These are phyloP conservation scores for Clarireedia monteithiana DNA, from an alignment of 2,329 filamentous ascomycete species.

Conservation along the genomic window DNA sequence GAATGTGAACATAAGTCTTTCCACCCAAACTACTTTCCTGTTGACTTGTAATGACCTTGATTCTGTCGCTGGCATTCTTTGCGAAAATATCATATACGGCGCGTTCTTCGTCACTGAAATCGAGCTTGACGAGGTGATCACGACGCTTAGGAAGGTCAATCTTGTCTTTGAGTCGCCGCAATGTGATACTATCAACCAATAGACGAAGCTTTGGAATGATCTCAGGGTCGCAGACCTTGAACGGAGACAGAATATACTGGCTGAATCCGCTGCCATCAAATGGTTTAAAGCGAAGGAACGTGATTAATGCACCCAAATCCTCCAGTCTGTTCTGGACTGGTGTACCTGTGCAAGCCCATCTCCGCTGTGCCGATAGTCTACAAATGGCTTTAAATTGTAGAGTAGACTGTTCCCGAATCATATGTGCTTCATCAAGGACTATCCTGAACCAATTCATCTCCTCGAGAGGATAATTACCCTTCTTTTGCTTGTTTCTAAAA, in stretches of 20 bases:
- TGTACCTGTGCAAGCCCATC: slow-evolving; percentile 97
- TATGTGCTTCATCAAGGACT: slow-evolving; percentile 89
- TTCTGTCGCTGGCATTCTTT: slow-evolving; percentile 69
- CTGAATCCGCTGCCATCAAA: slow-evolving; percentile 77
- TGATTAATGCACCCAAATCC: slow-evolving; percentile 79
- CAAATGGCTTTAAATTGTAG: slow-evolving; percentile 81
- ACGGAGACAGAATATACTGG: slow-evolving; percentile 73
- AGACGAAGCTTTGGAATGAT: slow-evolving; percentile 80
- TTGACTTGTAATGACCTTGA: slow-evolving; percentile 63
- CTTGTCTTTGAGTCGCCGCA: slow-evolving; percentile 85
- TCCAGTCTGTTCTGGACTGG: slow-evolving; percentile 91
- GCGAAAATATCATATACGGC: slow-evolving; percentile 79
- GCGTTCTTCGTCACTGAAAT: slow-evolving; percentile 69
- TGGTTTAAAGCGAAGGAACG: slow-evolving; percentile 75
- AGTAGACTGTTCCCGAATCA: slow-evolving; percentile 79
- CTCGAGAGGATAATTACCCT: slow-evolving; percentile 56
- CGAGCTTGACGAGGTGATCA: slow-evolving; percentile 65
- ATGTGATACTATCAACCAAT: slow-evolving; percentile 87
- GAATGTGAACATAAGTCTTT: slow-evolving; percentile 85
- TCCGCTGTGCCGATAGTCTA: slow-evolving; percentile 66
- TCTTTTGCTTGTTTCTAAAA: slow-evolving; percentile 52
- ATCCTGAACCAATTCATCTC: slow-evolving; percentile 89
- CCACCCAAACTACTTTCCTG: slow-evolving; percentile 65
- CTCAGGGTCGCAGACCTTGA: slow-evolving; percentile 78
- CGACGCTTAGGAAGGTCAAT: slow-evolving; percentile 71